Base-by-base conservation (phyloP, 139 green algal genomes). In the Chlamydomonas schloesseri region DNA sequence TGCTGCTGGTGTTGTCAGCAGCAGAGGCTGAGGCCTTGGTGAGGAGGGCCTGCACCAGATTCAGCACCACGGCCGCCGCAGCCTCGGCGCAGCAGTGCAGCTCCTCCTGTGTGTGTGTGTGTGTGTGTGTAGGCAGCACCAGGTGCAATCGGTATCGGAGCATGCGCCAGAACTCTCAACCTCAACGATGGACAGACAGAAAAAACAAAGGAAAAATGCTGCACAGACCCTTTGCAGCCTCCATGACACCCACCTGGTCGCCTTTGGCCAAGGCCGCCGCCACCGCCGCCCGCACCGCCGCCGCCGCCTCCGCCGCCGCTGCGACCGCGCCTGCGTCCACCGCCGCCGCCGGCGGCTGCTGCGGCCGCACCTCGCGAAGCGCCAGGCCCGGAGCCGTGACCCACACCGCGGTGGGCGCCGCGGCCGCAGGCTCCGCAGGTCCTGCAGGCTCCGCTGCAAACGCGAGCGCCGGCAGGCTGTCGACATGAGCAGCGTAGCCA, bases 1-100 rank as follows among this genome's bases (percentile, higher is more conserved):
- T n/a, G n/a, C n/a, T n/a, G n/a, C n/a, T n/a, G n/a, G n/a, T n/a
- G n/a, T n/a, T n/a, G n/a, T n/a, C n/a, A n/a, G n/a, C n/a, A n/a
- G n/a, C n/a, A n/a, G n/a, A n/a, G n/a, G n/a, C n/a, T n/a, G n/a
- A n/a, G 17, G 69, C 76, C 42, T 62, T 64, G 62, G 76, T 50
- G 55, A 2, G 14, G 31, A 83, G 42, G 34, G 60, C 76, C 2
- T 53, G 37, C 8, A 73, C 60, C 15, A 83, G 76, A 11, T 83
- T 60, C 58, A 83, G 76, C 26, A 83, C 76, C 17, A 83, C 76
- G 24, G 76, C 37, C 28, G 76, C 76, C 5, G 76, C 76, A 5
- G 76, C 62, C 37, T 83, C 76, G 5, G 76, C 65, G 33, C 60
- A 62, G 8, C 76, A 62, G 13, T 73, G 62, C 36, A 83, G 42